Evolutionary conservation across 2,329 filamentous ascomycete genomes (phyloP).

Genomic region (Aspergillus nomiae): DNA sequence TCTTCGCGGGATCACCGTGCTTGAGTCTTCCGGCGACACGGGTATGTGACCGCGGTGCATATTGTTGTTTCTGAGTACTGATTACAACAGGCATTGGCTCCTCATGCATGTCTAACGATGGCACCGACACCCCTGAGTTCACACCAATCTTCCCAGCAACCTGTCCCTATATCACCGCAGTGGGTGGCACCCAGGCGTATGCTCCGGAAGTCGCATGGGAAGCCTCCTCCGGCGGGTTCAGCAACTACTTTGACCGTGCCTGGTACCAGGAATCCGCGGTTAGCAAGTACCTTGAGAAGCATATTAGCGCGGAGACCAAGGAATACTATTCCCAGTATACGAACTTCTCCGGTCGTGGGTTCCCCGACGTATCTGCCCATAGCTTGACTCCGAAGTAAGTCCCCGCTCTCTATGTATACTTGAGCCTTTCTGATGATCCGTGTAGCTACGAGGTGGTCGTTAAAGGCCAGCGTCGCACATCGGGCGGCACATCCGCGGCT

Average conservation of each 20-base stretch:
- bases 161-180: constrained; percentile 68
- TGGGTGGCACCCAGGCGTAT: constrained; percentile 61
- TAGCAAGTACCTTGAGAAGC: constrained; percentile 43
- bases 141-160: constrained; percentile 65
- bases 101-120: background rate
- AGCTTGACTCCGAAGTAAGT: constrained; percentile 51
- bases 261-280: constrained; percentile 52
- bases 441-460: background rate
- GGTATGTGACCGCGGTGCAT: constrained; percentile 42
- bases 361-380: constrained; percentile 62
- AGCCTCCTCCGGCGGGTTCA: constrained; percentile 53
- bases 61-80: background rate
- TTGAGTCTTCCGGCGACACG: constrained; percentile 63
- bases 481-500: background rate
- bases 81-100: background rate
- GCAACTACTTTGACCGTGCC: constrained; percentile 53
- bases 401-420: constrained; percentile 30
- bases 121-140: constrained; percentile 53
- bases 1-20: constrained; percentile 66
- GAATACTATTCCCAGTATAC: constrained; percentile 47
- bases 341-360: constrained; percentile 53
- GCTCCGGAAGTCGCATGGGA: constrained; percentile 53
- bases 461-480: background rate
- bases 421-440: background rate
- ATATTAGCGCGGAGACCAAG: constrained; percentile 32